These are phyloP conservation scores for Dactylonectria estremocensis DNA, from an alignment of 2,329 filamentous ascomycete genomes.

Conservation along the genomic window DNA sequence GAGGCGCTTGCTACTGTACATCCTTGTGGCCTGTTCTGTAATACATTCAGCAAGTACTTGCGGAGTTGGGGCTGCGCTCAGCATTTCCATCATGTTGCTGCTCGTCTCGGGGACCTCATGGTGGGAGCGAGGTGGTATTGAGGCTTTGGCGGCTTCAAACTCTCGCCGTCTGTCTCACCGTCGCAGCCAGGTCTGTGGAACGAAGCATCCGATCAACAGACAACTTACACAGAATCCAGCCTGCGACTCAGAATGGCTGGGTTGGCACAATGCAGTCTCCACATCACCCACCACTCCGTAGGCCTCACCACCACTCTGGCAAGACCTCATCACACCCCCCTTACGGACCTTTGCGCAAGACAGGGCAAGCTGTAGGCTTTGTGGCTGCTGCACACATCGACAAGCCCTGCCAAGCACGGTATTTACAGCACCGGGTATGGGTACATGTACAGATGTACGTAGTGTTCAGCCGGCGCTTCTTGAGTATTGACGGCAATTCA, in stretches of 20 bases:
- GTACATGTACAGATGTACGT: not conserved
- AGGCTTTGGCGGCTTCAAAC: slow-evolving; percentile 26
- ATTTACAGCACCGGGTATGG: not conserved
- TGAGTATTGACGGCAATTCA: not conserved
- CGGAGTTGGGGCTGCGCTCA: not conserved
- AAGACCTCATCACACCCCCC: too few species aligned
- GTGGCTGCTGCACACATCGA: slow-evolving; percentile 8
- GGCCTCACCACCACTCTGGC: not conserved
- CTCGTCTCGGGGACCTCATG: not conserved
- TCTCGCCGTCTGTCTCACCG: slow-evolving; percentile 1
- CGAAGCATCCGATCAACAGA: not conserved
- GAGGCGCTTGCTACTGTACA: not conserved
- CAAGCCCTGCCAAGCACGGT: slow-evolving; percentile 2
- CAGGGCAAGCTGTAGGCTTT: not conserved
- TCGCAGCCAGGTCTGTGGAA: not conserved
- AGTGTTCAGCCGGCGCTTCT: not conserved
- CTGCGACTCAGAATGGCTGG: not conserved
- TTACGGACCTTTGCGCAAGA: too few species aligned
- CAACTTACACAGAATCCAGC: slow-evolving; percentile 20
- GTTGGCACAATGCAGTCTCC: not conserved
- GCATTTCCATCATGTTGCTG: not conserved
- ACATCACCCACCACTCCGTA: not conserved
- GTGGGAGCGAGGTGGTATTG: not conserved
- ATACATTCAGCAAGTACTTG: too few species aligned
- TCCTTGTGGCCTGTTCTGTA: too few species aligned